Evolutionary conservation across 352 stramenopile genomes (phyloP).

Genomic region (Blastocystis sp.): DNA sequence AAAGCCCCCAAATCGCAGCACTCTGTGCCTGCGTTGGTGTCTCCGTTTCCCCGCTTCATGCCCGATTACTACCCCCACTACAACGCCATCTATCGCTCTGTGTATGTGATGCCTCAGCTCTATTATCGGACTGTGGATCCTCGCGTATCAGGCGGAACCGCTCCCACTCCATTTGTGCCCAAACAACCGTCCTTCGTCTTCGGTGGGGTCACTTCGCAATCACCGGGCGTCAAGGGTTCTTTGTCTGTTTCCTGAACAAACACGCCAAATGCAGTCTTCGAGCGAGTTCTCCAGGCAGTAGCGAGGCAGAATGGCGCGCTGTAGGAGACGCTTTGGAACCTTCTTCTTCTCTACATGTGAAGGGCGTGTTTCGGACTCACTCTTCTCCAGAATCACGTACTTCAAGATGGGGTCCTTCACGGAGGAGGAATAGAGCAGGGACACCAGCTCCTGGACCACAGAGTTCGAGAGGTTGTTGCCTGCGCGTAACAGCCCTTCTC

Average conservation of each 20-base stretch:
- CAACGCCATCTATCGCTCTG: not conserved
- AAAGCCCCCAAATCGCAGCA: not conserved
- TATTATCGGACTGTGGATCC: not conserved
- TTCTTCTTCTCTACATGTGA: slow-evolving; percentile 35
- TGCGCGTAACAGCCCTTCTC: not conserved
- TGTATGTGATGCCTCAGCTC: not conserved
- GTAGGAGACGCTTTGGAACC: slow-evolving; percentile 27
- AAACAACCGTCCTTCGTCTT: not conserved
- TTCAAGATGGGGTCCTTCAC: slow-evolving; percentile 17
- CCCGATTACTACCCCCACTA: not conserved
- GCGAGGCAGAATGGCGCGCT: not conserved
- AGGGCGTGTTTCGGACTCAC: not conserved
- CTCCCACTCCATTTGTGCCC: not conserved
- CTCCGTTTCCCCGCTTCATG: not conserved
- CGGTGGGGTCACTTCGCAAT: not conserved
- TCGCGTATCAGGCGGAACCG: not conserved
- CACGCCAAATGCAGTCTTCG: not conserved
- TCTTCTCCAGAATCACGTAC: slow-evolving; percentile 66
- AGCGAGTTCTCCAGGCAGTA: not conserved
- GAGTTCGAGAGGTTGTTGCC: slow-evolving; percentile 33
- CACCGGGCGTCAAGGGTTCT: not conserved
- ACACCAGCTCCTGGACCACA: slow-evolving; percentile 43
- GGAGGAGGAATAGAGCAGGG: slow-evolving; percentile 10
- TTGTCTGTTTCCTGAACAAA: not conserved
- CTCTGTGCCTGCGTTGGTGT: not conserved